These are phyloP conservation scores for Xylaria digitata DNA, from an alignment of 2,329 filamentous ascomycete species.

Conservation along the genomic window DNA sequence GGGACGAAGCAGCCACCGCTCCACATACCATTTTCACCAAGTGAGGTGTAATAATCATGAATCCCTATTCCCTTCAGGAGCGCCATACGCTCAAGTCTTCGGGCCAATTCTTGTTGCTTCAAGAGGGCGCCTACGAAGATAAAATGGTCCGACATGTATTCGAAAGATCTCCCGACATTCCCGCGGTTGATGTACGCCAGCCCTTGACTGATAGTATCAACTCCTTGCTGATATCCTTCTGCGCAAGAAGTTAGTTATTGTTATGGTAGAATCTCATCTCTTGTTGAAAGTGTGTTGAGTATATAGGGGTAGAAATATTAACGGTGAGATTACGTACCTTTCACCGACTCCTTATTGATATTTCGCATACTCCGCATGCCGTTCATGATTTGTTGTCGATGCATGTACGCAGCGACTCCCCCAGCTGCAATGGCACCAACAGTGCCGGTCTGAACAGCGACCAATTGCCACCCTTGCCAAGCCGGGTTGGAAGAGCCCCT, in stretches of 20 bases:
- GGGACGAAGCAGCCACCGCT: conserved; percentile 69
- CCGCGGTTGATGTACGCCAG: conserved; percentile 68
- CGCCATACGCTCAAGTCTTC: conserved; percentile 72
- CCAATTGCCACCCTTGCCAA: conserved; percentile 68
- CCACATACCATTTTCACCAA: conserved; percentile 77
- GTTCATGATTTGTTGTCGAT: conserved; percentile 74
- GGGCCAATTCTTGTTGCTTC: conserved; percentile 76
- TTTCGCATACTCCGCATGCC: conserved; percentile 60
- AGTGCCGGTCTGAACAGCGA: conserved; percentile 84
- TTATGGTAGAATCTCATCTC: neutral
- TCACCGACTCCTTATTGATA: conserved; percentile 60
- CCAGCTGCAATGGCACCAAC: conserved; percentile 84
- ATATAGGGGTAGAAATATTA: neutral
- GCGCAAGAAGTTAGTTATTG: conserved; percentile 8
- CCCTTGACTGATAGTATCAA: conserved; percentile 63
- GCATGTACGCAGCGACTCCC: conserved; percentile 82
- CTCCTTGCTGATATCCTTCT: conserved; percentile 61
- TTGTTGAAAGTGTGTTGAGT: neutral
- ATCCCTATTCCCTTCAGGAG: conserved; percentile 73
- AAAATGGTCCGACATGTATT: conserved; percentile 84
- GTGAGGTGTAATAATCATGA: conserved; percentile 78
- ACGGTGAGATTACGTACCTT: conserved; percentile 35
- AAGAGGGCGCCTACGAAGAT: conserved; percentile 86
- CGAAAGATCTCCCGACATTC: conserved; percentile 74
- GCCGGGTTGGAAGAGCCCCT: conserved; percentile 50